Conservation (phyloP, 805 yeast species). For the Dipodascus albidus region DNA sequence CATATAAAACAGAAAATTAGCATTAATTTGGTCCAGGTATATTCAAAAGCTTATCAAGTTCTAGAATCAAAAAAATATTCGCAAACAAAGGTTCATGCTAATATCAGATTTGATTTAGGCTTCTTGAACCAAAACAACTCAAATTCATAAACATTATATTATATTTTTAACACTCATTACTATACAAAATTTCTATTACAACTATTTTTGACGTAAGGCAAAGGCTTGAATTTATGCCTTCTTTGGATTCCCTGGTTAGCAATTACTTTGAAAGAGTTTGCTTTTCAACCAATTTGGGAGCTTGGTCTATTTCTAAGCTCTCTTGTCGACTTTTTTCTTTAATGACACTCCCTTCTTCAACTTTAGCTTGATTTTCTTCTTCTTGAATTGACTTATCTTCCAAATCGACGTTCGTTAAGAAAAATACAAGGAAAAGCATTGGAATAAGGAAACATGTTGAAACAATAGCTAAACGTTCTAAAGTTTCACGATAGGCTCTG, state of each 20-base stretch:
- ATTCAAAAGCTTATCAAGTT: no score
- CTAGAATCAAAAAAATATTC: no score
- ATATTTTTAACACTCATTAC: neutral
- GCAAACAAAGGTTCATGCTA: no score
- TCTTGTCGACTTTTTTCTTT: neutral
- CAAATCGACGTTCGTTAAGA: neutral
- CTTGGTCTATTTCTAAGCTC: neutral
- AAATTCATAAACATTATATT: no score
- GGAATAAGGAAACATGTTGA: neutral
- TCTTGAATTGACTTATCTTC: neutral
- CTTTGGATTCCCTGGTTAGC: no score
- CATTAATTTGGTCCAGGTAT: no score
- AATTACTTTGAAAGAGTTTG: neutral
- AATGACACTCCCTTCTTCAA: neutral
- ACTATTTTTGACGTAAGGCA: no score
- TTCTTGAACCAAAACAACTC: no score
- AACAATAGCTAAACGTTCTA: neutral
- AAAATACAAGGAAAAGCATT: neutral
- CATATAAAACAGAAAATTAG: no score
- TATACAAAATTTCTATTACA: neutral
- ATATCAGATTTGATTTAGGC: no score
- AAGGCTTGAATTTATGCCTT: no score
- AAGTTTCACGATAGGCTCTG: neutral
- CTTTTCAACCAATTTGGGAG: neutral
- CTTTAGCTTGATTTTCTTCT: neutral